Evolutionary conservation across 257 asterid genomes (phyloP).

Genomic region (Solanum sparsipilum): DNA sequence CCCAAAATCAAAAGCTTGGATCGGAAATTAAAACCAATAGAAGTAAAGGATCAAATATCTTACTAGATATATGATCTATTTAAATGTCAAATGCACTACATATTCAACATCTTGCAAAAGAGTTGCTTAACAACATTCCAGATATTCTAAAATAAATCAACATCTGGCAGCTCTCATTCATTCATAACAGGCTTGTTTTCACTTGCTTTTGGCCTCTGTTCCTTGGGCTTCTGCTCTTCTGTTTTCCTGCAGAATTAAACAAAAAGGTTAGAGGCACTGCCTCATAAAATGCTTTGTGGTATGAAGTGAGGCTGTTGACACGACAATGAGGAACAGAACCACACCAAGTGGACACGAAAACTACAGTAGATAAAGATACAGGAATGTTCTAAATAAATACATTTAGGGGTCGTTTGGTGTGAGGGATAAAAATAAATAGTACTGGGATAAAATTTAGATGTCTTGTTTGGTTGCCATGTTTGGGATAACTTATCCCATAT

Average conservation of each 20-base stretch:
- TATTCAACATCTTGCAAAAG: neutral
- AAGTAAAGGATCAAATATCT: neutral
- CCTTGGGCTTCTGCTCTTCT: conserved; percentile 97
- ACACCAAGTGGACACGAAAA: neutral
- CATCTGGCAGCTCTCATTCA: conserved; percentile 29
- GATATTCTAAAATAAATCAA: neutral
- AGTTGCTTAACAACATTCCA: neutral
- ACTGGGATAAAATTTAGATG: too few species aligned
- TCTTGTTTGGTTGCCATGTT: neutral
- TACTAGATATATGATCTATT: neutral
- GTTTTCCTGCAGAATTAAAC: conserved; percentile 47
- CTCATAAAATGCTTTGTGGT: neutral
- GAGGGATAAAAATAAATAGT: neutral
- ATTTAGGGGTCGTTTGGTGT: neutral
- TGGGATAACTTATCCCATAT: neutral
- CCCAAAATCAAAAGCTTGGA: neutral
- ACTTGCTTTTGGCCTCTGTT: conserved; percentile 81
- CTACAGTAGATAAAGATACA: neutral
- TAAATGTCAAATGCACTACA: neutral
- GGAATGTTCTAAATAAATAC: neutral
- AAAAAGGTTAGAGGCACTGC: neutral
- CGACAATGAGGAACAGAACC: neutral
- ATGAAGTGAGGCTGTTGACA: neutral
- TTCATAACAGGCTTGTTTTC: conserved; percentile 96
- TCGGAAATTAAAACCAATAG: neutral